Conservation (phyloP, 2,329 filamentous ascomycete genomes). For the Colletotrichum lini region DNA sequence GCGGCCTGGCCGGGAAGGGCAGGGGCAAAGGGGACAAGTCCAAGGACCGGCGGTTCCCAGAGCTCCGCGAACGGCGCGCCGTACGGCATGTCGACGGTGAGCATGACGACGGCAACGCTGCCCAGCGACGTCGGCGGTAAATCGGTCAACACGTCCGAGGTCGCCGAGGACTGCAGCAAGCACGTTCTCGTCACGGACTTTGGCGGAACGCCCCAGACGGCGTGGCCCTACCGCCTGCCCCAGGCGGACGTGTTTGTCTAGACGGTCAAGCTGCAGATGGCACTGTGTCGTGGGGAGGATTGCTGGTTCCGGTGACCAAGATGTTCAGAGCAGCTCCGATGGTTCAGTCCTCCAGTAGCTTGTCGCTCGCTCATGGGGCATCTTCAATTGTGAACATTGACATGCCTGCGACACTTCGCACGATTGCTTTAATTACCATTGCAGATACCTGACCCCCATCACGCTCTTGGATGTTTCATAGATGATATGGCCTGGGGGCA, state of each 20-base stretch:
- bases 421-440: too few species aligned
- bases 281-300: too few species aligned
- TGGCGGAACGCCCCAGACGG: slow-evolving; percentile 14
- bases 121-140: slow-evolving; percentile 29
- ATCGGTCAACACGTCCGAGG: slow-evolving; percentile 25
- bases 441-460: too few species aligned
- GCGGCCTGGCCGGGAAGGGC: background rate
- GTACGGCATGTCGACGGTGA: slow-evolving; percentile 21
- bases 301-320: too few species aligned
- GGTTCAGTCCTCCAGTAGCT: too few species aligned
- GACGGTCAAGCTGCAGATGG: too few species aligned
- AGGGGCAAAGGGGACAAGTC: background rate
- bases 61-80: slow-evolving; percentile 3
- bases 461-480: too few species aligned
- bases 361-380: too few species aligned
- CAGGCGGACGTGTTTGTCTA: slow-evolving; percentile 1
- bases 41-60: background rate
- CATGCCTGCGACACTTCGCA: too few species aligned
- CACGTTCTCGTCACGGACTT: slow-evolving; percentile 27
- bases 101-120: slow-evolving; percentile 22
- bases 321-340: too few species aligned
- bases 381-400: too few species aligned
- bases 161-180: slow-evolving; percentile 22
- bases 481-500: too few species aligned
- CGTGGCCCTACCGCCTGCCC: slow-evolving; percentile 25